phyloP scores from a whole-genome alignment of 352 stramenopile genomes.

The Globisporangium ultimum region DNA sequence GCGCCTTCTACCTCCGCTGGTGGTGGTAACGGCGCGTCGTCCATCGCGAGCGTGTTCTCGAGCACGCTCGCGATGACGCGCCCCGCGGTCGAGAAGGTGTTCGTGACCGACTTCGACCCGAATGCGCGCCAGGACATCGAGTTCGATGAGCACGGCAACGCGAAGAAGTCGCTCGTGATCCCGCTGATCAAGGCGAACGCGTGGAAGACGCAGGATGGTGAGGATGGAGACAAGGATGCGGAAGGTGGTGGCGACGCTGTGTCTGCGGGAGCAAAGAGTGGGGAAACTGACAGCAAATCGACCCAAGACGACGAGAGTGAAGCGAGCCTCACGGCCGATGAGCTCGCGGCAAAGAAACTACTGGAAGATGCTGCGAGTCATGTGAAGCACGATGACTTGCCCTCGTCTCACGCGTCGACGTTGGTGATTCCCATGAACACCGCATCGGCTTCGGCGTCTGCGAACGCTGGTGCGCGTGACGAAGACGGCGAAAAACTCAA shows the following conservation, averaged over 20 bases:
- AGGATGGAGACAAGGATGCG: not conserved
- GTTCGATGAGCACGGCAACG: slow-evolving; percentile 19
- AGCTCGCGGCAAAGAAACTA: slow-evolving; percentile 34
- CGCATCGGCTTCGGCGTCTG: not conserved
- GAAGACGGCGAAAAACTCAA: slow-evolving; percentile 9
- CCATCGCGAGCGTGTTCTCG: slow-evolving; percentile 18
- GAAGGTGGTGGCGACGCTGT: not conserved
- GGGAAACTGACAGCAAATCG: not conserved
- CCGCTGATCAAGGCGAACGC: slow-evolving; percentile 61
- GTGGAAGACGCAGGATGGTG: slow-evolving; percentile 22
- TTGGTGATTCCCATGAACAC: slow-evolving; percentile 57
- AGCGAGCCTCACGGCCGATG: slow-evolving; percentile 24
- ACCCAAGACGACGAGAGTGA: not conserved
- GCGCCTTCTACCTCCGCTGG: slow-evolving; percentile 4
- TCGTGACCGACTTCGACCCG: slow-evolving; percentile 74
- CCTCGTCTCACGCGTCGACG: slow-evolving; percentile 8
- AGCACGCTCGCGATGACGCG: slow-evolving; percentile 6
- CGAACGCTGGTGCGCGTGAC: slow-evolving; percentile 9
- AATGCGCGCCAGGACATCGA: slow-evolving; percentile 24
- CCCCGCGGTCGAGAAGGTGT: slow-evolving; percentile 39
- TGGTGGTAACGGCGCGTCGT: not conserved
- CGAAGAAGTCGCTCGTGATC: slow-evolving; percentile 55
- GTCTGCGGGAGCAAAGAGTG: not conserved
- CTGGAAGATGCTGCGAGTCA: slow-evolving; percentile 30
- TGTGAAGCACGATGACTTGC: slow-evolving; percentile 1